phyloP scores from a whole-genome alignment of 1,284 basidiomycete species.

The Cronartium quercuum region DNA sequence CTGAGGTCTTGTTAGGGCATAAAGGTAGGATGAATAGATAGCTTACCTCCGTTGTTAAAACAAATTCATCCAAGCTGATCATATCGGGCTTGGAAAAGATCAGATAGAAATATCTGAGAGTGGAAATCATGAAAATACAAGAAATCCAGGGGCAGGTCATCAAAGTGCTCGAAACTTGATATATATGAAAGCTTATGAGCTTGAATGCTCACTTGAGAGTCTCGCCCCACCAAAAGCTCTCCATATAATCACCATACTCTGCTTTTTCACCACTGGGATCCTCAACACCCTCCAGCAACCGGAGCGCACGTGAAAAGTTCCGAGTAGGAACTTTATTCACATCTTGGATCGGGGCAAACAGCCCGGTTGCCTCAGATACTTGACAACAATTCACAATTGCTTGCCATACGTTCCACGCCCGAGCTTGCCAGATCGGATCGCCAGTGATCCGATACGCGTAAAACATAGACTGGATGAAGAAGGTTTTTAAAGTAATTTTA shows the following conservation, averaged over 20 bases:
- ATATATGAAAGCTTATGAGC: too few species aligned
- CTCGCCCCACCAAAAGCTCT: neutral
- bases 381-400: neutral
- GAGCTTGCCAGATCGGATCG: slow-evolving; percentile 40
- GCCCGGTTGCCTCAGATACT: neutral
- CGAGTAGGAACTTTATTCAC: neutral
- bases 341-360: neutral
- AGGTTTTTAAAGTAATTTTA: too few species aligned
- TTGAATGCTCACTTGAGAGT: neutral
- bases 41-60: slow-evolving; percentile 46
- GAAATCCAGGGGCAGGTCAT: too few species aligned
- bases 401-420: slow-evolving; percentile 25
- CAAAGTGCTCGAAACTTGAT: neutral
- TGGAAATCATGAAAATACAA: neutral
- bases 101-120: slow-evolving; percentile 46
- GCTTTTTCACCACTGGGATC: neutral
- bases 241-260: slow-evolving; percentile 1
- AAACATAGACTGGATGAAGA: slow-evolving; percentile 41
- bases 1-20: too few species aligned
- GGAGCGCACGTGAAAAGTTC: neutral
- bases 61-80: slow-evolving; percentile 43
- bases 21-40: too few species aligned
- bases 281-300: neutral
- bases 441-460: slow-evolving; percentile 45
- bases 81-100: slow-evolving; percentile 44